These are phyloP conservation scores for Barbarea vulgaris DNA, from an alignment of 345 rosid genomes.

Conservation along the genomic window DNA sequence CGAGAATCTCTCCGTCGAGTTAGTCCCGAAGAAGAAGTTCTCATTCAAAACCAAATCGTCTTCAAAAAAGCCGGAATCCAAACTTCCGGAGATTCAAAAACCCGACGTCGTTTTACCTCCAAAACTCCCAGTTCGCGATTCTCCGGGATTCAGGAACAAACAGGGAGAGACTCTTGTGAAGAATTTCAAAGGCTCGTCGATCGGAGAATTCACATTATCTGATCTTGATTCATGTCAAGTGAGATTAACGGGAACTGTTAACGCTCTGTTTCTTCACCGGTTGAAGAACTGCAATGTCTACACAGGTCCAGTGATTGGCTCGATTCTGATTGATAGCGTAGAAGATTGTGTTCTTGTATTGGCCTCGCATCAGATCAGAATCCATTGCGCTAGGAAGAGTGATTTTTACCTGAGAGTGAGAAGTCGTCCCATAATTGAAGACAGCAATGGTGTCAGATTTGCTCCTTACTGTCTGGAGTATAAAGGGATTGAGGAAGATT, in stretches of 20 bases:
- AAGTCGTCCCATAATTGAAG: constrained; percentile 90
- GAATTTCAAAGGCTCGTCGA: constrained; percentile 51
- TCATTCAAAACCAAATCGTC: constrained; percentile 65
- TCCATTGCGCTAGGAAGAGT: constrained; percentile 61
- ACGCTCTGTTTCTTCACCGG: constrained; percentile 60
- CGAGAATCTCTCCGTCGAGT: constrained; percentile 50
- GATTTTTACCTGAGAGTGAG: constrained; percentile 84
- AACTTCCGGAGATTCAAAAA: constrained; percentile 36
- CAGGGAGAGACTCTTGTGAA: constrained; percentile 49
- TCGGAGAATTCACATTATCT: constrained; percentile 71
- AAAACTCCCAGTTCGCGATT: constrained; percentile 45
- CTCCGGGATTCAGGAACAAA: constrained; percentile 69
- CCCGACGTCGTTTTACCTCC: constrained; percentile 15
- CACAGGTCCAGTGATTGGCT: constrained; percentile 75
- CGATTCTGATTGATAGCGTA: constrained; percentile 76
- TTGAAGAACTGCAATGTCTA: constrained; percentile 60
- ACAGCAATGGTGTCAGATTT: constrained; percentile 62
- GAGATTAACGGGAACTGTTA: constrained; percentile 52
- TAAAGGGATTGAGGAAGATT: constrained; percentile 67
- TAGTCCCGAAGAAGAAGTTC: constrained; percentile 73
- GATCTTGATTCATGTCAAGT: constrained; percentile 77
- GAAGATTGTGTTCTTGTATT: constrained; percentile 63
- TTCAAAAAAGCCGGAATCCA: constrained; percentile 35
- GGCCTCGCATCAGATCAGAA: constrained; percentile 89
- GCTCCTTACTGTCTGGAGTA: constrained; percentile 79